Evolutionary conservation across 352 stramenopile genomes (phyloP), one percentile per base, ranked within the genome.

Genomic region (Phytopythium helicoides): DNA sequence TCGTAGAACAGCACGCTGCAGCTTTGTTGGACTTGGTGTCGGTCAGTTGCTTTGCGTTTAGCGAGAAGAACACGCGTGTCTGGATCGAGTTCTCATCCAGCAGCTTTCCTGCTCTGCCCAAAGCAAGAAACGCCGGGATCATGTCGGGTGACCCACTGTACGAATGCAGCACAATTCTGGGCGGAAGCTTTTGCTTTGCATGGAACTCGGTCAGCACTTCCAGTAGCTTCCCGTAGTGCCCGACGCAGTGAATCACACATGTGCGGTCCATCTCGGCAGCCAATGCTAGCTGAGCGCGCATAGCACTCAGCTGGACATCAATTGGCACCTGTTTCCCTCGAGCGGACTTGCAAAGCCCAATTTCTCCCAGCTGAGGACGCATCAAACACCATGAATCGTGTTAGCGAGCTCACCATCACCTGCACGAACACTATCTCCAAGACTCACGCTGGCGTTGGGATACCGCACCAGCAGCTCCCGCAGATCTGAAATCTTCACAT

Each of bases 201-300:
- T 47, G 59, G 6, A n/a, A 38, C 10, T 54, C 37, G 12, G 19
- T 51, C 14, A 94, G 33, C n/a, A 89, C 61, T 36, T 86, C 67
- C 3, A 94, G 48, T 7, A 94, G 36, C 34, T 87, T 89, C 1
- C 81, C 79, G 28, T 86, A 85, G 18, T 72, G 70, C 0, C 76
- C 79, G 11, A 94, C 83, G 38, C 83, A 94, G 39, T 94, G 83
- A 47, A 94, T 51, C 14, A 94, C 76, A 45, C 73, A 85, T 2
- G 73, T 52, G 21, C 83, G 68, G 28, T 67, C 38, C 33, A 94
- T 48, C 52, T 86, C 70, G 0, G 56, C 51, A 0, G 76, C 81
- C 1, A 94, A 54, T 26, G 51, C 14, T 19, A 94, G 58, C 37
- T 94, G 83, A 9, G 63, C 64, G 39, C 33, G 54, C 38, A 92